Conservation (phyloP, 1,284 basidiomycete genomes). For the Puccinia brachypodii region DNA sequence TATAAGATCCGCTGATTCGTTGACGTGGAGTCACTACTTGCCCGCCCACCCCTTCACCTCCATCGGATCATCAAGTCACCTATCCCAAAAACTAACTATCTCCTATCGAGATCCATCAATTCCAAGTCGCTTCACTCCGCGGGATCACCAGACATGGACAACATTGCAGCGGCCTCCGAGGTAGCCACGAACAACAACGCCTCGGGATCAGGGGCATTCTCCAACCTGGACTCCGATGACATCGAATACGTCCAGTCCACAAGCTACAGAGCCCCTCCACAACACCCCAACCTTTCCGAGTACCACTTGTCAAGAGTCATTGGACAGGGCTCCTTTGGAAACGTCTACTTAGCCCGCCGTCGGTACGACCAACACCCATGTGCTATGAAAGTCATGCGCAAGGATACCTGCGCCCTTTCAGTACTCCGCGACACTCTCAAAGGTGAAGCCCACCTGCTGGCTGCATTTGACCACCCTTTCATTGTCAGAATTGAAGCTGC, state of each 20-base stretch:
- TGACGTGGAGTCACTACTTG: neutral
- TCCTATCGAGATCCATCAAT: too few relatives aligned
- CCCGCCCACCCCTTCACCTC: neutral
- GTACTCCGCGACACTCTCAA: neutral
- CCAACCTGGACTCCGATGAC: neutral
- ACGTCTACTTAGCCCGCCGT: neutral
- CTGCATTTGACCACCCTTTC: neutral
- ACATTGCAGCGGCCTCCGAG: too few relatives aligned
- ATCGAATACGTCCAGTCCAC: neutral
- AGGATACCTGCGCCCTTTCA: neutral
- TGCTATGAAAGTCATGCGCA: constrained; percentile 23
- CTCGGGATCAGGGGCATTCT: too few relatives aligned
- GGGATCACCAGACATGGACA: too few relatives aligned
- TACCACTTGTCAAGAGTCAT: neutral
- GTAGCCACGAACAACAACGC: too few relatives aligned
- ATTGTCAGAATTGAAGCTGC: neutral
- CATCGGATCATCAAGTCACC: neutral
- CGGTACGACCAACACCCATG: neutral
- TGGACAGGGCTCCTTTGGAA: constrained; percentile 1
- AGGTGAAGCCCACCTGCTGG: neutral
- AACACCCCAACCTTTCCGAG: neutral
- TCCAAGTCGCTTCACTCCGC: too few relatives aligned
- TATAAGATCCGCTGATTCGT: neutral
- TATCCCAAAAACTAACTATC: too few relatives aligned
- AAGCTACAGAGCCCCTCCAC: neutral